These are phyloP conservation scores for Alternaria viburni DNA, from an alignment of 2,329 filamentous ascomycete species.

Conservation along the genomic window DNA sequence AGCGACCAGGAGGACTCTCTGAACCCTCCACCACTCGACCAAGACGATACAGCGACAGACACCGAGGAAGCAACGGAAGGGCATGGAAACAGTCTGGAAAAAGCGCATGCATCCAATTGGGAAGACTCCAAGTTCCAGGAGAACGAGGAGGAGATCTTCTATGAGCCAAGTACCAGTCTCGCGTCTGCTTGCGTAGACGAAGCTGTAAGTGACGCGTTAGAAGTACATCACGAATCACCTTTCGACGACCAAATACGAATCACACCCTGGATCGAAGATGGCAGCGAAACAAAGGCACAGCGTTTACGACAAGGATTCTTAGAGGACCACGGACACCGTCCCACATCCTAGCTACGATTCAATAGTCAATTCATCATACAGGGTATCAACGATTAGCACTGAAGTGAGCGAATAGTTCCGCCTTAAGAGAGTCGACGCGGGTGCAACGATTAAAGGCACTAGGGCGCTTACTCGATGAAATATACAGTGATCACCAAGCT, in stretches of 20 bases:
- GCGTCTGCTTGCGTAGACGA: no score
- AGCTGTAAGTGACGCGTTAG: not conserved
- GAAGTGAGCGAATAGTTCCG: not conserved
- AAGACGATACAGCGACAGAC: not conserved
- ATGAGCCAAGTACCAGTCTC: not conserved
- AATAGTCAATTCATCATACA: rapidly evolving
- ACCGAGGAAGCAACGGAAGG: no score
- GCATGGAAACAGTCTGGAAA: not conserved
- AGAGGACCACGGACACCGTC: not conserved
- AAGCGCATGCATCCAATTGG: not conserved
- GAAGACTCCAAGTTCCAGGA: not conserved
- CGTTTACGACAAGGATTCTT: not conserved
- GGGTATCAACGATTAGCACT: not conserved
- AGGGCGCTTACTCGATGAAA: no score
- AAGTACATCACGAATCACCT: not conserved
- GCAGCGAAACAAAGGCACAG: not conserved
- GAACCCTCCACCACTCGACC: not conserved
- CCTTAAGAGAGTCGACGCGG: no score
- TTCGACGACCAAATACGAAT: not conserved
- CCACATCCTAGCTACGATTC: not conserved
- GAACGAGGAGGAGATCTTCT: rapidly evolving
- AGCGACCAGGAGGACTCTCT: not conserved
- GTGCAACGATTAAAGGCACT: no score
- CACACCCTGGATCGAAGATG: not conserved
- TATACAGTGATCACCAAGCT: no score